phyloP scores from a whole-genome alignment of 306 rosid species.

The Quercus bicolor region DNA sequence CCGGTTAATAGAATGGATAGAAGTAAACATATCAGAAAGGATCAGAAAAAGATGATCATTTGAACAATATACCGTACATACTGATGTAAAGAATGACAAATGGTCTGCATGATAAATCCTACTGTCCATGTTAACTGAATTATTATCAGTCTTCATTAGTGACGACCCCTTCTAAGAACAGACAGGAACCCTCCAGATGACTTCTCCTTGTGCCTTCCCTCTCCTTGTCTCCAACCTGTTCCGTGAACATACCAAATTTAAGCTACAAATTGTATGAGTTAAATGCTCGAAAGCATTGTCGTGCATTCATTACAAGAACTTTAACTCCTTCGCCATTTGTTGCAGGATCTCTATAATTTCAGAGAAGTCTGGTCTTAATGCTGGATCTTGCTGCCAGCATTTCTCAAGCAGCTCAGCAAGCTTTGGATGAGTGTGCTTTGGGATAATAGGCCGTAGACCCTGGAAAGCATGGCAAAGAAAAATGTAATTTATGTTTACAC shows the following conservation, averaged over 20 bases:
- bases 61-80: constrained; percentile 44
- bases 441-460: constrained; percentile 84
- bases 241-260: constrained; percentile 1
- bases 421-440: constrained; percentile 80
- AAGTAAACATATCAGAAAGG: neutral
- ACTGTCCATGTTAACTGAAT: constrained; percentile 24
- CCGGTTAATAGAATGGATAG: constrained; percentile 21
- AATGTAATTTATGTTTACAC: neutral
- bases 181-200: constrained; percentile 60
- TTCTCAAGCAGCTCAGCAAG: constrained; percentile 72
- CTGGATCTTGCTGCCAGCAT: constrained; percentile 90
- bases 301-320: neutral
- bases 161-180: constrained; percentile 63
- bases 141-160: constrained; percentile 24
- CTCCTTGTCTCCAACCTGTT: constrained; percentile 67
- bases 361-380: constrained; percentile 69
- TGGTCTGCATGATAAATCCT: constrained; percentile 27
- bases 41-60: neutral
- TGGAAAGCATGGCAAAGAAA: constrained; percentile 28
- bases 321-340: constrained; percentile 69
- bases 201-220: constrained; percentile 55
- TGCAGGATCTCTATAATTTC: constrained; percentile 67
- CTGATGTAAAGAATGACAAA: constrained; percentile 17
- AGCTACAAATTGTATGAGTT: neutral
- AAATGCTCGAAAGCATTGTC: neutral